Evolutionary conservation across 2,329 filamentous ascomycete genomes (phyloP).

Genomic region (Orbilia javanica): DNA sequence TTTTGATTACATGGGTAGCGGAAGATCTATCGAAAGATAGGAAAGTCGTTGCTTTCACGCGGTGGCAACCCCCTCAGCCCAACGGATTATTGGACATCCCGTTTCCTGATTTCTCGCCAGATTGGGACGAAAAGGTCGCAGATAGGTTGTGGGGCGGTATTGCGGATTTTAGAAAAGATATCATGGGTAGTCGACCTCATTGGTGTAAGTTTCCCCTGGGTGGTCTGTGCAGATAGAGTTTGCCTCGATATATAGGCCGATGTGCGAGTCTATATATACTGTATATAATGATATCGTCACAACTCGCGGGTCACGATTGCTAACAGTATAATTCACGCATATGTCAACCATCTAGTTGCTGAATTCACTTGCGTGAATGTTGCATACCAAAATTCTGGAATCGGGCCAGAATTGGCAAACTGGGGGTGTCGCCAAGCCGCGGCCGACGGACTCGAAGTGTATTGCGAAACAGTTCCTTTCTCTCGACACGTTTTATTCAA

Average conservation of each 20-base stretch:
- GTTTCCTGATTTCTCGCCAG: conserved; percentile 4
- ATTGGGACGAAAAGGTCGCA: conserved; percentile 24
- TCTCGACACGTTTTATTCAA: conserved; percentile 4
- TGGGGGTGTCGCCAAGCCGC: conserved; percentile 16
- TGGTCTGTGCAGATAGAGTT: not conserved
- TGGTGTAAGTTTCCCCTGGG: conserved; percentile 16
- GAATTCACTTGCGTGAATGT: conserved; percentile 4
- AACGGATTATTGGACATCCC: conserved; percentile 11
- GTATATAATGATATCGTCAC: not conserved
- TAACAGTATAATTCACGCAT: too few relatives aligned
- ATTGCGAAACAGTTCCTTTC: conserved; percentile 13
- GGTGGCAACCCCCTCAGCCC: conserved; percentile 16
- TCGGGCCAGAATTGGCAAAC: conserved; percentile 2
- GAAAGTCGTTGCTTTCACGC: conserved; percentile 21
- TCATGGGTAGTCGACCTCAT: conserved; percentile 30
- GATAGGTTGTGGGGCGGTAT: conserved; percentile 24
- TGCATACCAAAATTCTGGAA: conserved; percentile 1
- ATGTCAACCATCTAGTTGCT: not conserved
- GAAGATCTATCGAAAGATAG: conserved; percentile 24
- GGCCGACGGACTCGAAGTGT: not conserved
- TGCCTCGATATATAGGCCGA: not conserved
- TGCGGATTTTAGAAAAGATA: not conserved
- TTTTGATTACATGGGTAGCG: conserved; percentile 17
- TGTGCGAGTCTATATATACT: not conserved
- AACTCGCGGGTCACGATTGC: not conserved